Percentiles rank a stretch among this genome's conserved stretches.
Evolutionary conservation across 2,329 filamentous ascomycete species (phyloP).

Genomic region (Blastomyces parvus): DNA sequence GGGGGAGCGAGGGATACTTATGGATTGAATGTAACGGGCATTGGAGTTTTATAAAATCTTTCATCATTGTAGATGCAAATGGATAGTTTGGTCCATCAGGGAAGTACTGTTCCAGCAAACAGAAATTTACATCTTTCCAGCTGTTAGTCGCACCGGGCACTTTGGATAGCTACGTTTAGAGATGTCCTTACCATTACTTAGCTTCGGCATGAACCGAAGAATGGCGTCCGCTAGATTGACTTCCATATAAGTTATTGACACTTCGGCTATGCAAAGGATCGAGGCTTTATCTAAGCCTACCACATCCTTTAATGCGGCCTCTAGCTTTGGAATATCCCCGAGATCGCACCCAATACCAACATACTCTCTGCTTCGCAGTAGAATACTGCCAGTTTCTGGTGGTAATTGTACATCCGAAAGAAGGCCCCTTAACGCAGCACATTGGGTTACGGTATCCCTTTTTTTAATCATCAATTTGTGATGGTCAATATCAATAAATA

Average conservation of each 20-base stretch:
- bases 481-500: constrained; percentile 81
- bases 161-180: constrained; percentile 1
- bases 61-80: constrained; percentile 77
- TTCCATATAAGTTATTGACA: constrained; percentile 86
- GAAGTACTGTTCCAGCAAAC: constrained; percentile 75
- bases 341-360: constrained; percentile 74
- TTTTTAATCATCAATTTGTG: constrained; percentile 47
- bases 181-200: constrained; percentile 52
- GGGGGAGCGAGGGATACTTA: constrained; percentile 55
- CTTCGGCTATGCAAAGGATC: constrained; percentile 77
- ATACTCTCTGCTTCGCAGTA: constrained; percentile 61
- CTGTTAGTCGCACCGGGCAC: constrained; percentile 5
- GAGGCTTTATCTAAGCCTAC: constrained; percentile 47
- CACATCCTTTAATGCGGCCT: constrained; percentile 49
- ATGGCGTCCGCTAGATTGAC: constrained; percentile 61
- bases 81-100: constrained; percentile 69
- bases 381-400: constrained; percentile 30
- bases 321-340: constrained; percentile 54
- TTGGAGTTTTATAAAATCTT: constrained; percentile 70
- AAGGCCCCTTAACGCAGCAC: constrained; percentile 46
- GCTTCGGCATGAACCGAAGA: constrained; percentile 64
- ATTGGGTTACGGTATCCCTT: constrained; percentile 1
- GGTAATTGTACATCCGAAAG: constrained; percentile 39
- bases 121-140: constrained; percentile 58
- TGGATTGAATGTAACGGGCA: constrained; percentile 67